Evolutionary conservation across 805 yeast genomes (phyloP), one percentile per base, ranked within the genome.

Genomic region (Pichia ethanolica): DNA sequence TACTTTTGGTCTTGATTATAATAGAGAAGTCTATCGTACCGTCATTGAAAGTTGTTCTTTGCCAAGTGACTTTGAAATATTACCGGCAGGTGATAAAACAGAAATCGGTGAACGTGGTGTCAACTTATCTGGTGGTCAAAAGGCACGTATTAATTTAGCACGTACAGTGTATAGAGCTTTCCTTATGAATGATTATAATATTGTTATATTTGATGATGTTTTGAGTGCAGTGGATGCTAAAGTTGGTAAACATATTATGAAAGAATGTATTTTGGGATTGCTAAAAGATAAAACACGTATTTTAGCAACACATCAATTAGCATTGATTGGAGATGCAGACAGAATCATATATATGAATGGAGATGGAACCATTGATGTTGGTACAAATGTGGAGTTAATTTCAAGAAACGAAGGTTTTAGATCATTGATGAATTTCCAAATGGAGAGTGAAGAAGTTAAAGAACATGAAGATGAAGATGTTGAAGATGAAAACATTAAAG

Each of bases 91-190:
- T 38, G 95, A 88, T 60, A 58, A 62, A 45, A 86, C 95, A 1
- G 87, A 84, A 63, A 85, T 87, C 56, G 96, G 95, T 53, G 95
- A 87, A 63, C 74, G 88, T 60, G 96, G 95, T 56, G 82, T 88
- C 45, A 86, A 89, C 3, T 66, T 87, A 36, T 83, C 90, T 5
- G 96, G 96, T 52, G 96, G 96, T 45, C 96, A 87, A 64, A 87
- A 86, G 70, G 91, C 95, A 1, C 75, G 95, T 63, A 76, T 87
- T 47, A 79, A 80, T 59, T 68, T 87, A 52, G 95, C 95, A 4
- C 74, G 95, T 61, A 84, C 91, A 2, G 88, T 85, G 3, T 87
- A 87, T 59, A 30, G 32, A 3, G 32, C 32, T 30, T 30, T 7
- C 9, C 7, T 30, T 30, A 30, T 30, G 32, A 40, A 51, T 13